Evolutionary conservation across 345 rosid species (phyloP).

Genomic region (Eucalyptus sp.): DNA sequence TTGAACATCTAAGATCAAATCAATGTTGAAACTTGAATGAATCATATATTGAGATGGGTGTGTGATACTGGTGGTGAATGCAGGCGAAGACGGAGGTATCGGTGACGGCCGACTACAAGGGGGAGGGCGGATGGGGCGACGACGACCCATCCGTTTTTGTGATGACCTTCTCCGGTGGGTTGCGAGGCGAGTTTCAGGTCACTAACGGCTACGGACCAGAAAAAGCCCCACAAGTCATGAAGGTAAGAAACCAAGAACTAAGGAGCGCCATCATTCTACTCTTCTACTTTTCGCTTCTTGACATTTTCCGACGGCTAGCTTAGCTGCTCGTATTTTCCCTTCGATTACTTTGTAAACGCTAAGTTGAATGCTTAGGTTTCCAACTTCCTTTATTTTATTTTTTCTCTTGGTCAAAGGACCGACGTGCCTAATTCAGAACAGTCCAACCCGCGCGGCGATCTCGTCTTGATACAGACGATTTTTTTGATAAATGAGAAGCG

Average conservation of each 20-base stretch:
- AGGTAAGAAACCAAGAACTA: conserved; percentile 6
- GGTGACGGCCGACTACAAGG: conserved; percentile 36
- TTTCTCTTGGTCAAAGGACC: neutral
- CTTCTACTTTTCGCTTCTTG: neutral
- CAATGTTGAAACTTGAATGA: neutral
- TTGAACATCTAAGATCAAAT: neutral
- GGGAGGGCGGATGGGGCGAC: conserved; percentile 24
- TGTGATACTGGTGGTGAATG: neutral
- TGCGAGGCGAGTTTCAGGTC: conserved; percentile 53
- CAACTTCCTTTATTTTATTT: rapidly evolving
- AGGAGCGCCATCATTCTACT: neutral
- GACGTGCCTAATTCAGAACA: neutral
- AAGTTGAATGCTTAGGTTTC: neutral
- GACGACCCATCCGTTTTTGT: conserved; percentile 43
- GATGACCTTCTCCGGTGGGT: neutral
- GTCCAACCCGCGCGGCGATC: neutral
- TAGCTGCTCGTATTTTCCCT: neutral
- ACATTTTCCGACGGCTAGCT: neutral
- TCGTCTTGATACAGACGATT: neutral
- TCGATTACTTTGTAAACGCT: neutral
- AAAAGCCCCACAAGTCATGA: conserved; percentile 35
- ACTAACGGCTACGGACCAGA: conserved; percentile 48
- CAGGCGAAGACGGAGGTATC: conserved; percentile 37
- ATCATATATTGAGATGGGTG: neutral
- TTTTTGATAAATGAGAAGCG: neutral